A percentile compares a stretch with the other conserved stretches of the same genome.
Evolutionary conservation across 805 yeast genomes (phyloP).

Genomic region (Metschnikowia proteae): DNA sequence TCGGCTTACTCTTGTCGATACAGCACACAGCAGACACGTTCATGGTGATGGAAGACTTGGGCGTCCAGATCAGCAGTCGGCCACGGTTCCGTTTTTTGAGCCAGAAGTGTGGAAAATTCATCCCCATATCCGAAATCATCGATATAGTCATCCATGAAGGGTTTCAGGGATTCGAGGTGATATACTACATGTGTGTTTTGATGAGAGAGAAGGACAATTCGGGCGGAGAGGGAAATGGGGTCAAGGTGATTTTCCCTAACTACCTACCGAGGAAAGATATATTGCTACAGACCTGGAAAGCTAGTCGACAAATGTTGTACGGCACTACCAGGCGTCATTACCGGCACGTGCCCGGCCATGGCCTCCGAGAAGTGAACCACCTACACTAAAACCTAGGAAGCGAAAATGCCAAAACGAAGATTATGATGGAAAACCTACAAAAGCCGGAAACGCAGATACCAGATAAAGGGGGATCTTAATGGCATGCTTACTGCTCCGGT

Average conservation of each 20-base stretch:
- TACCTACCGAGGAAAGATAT: constrained; percentile 41
- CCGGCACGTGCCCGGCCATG: constrained; percentile 20
- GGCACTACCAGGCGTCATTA: constrained; percentile 16
- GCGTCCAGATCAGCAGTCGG: constrained; percentile 41
- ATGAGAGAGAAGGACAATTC: constrained; percentile 31
- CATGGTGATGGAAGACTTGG: constrained; percentile 42
- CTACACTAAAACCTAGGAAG: neutral
- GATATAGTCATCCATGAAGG: constrained; percentile 77
- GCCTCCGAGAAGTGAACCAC: constrained; percentile 18
- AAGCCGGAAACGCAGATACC: too few species aligned
- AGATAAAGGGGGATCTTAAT: too few species aligned
- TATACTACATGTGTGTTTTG: constrained; percentile 60
- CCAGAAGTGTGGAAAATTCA: constrained; percentile 38
- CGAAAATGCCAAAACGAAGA: too few species aligned
- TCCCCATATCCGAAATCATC: constrained; percentile 53
- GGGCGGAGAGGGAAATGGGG: constrained; percentile 17
- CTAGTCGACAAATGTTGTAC: constrained; percentile 36
- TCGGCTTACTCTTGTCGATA: constrained; percentile 21
- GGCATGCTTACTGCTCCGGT: too few species aligned
- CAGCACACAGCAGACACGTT: constrained; percentile 42
- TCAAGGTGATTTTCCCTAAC: constrained; percentile 39
- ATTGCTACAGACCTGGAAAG: constrained; percentile 37
- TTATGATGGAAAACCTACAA: too few species aligned
- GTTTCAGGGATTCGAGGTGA: constrained; percentile 59
- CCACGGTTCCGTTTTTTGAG: constrained; percentile 13